Evolutionary conservation across 768 basidiomycete species (phyloP), one percentile per base, ranked within the genome.

Genomic region (Suillus subluteus): DNA sequence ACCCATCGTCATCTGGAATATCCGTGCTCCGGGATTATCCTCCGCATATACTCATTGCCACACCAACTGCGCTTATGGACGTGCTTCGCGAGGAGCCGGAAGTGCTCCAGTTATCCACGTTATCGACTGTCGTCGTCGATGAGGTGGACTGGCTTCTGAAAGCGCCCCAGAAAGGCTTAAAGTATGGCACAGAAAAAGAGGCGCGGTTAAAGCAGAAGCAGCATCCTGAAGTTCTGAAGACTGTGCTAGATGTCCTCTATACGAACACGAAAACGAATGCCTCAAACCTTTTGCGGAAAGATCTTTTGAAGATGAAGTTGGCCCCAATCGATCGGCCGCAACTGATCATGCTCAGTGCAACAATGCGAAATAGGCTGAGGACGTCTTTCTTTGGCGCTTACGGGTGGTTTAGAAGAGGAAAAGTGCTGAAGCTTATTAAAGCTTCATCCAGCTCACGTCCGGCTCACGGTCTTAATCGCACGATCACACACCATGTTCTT

Each of bases 141-240:
- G 92, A 94, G 73, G 88, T 87, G 58, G 92, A 94, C 72, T 90
- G 88, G 74, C 79, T 93, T 48, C 80, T 94, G 63, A 86, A 85
- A 66, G 84, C 82, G 3, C 84, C 88, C 23, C 75, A 73, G 66
- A 82, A 79, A 66, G 76, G 76, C 74, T 54, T 79, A 69, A 71
- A 82, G 73, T 73, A 80, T 40, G 82, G 76, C 62, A 73, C 71
- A 62, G 74, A 75, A 65, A 83, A 81, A 71, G 79, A 79, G 38
- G 74, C 75, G 67, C 80, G 77, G 67, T 84, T 83, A 69, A 71
- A 82, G n/a, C 73, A 75, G 62, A 79, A 77, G 62, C 37, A 5
- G 37, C 92, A 92, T 70, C 84, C 87, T 16, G 84, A 86, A 5
- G 79, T 84, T 26, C 87, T 91, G 56, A 83, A 86, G 62, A 81